Evolutionary conservation across 1,284 basidiomycete species (phyloP).

Genomic region (Cutaneotrichosporon mucoides): DNA sequence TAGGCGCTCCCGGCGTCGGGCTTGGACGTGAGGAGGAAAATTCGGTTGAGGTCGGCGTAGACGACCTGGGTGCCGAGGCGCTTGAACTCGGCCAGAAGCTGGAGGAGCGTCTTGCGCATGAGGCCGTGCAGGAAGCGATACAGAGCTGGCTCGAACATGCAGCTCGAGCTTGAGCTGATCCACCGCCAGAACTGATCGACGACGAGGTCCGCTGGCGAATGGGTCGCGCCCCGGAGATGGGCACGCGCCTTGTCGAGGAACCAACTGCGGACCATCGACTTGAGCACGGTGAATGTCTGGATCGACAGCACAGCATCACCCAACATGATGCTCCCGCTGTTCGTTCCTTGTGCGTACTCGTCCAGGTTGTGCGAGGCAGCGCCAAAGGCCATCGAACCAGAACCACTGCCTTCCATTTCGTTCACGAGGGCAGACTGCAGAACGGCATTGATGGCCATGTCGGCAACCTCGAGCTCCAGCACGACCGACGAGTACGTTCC

Average conservation of each 20-base stretch:
- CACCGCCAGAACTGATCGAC: constrained; percentile 96
- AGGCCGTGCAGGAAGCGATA: constrained; percentile 91
- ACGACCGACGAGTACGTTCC: constrained; percentile 93
- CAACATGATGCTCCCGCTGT: constrained; percentile 71
- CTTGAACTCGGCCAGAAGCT: constrained; percentile 94
- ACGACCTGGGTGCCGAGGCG: constrained; percentile 89
- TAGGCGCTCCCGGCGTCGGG: constrained; percentile 86
- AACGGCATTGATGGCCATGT: constrained; percentile 91
- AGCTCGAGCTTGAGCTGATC: constrained; percentile 78
- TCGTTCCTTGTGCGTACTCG: constrained; percentile 72
- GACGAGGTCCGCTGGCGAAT: constrained; percentile 53
- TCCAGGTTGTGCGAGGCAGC: constrained; percentile 85
- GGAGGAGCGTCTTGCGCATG: constrained; percentile 98
- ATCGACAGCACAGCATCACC: constrained; percentile 92
- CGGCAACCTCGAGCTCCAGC: constrained; percentile 81
- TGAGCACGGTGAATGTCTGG: constrained; percentile 79
- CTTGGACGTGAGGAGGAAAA: constrained; percentile 90
- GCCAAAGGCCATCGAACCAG: constrained; percentile 89
- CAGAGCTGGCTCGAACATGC: constrained; percentile 88
- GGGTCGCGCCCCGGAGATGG: constrained; percentile 33
- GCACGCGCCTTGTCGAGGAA: constrained; percentile 76
- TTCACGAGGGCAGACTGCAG: constrained; percentile 68
- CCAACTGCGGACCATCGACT: constrained; percentile 87
- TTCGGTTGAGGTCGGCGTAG: constrained; percentile 89
- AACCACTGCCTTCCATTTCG: constrained; percentile 64